A percentile compares a stretch with the other conserved stretches of the same genome.
These are phyloP conservation scores for Forsythia viridissima DNA, from an alignment of 257 asterid species.

Conservation along the genomic window DNA sequence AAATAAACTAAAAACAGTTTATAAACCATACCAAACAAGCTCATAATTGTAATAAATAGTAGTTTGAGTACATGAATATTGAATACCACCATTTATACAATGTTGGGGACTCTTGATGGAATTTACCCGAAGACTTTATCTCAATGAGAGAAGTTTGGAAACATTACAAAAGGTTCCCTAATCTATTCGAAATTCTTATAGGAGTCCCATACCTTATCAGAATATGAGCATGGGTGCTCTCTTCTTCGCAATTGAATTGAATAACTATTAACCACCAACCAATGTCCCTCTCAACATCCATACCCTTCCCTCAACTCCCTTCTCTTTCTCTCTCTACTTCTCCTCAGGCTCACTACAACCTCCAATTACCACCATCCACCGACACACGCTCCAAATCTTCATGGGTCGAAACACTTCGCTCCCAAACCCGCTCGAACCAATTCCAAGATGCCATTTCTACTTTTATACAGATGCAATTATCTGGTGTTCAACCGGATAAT, in stretches of 20 bases:
- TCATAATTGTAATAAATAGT: too few relatives aligned
- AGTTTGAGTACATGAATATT: too few relatives aligned
- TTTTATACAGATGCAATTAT: slow-evolving; percentile 55
- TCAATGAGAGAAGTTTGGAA: too few relatives aligned
- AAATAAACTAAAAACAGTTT: too few relatives aligned
- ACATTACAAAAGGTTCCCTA: too few relatives aligned
- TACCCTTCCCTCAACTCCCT: slow-evolving; percentile 25
- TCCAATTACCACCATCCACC: slow-evolving; percentile 28
- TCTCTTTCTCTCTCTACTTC: slow-evolving; percentile 26
- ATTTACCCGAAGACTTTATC: too few relatives aligned
- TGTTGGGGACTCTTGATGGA: too few relatives aligned
- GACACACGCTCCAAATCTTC: slow-evolving; percentile 41
- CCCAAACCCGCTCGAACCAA: slow-evolving; percentile 53
- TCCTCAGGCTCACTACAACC: slow-evolving; percentile 28
- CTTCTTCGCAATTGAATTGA: neutral
- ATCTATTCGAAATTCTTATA: too few relatives aligned
- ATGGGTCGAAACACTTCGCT: slow-evolving; percentile 72
- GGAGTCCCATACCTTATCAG: too few relatives aligned
- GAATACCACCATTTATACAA: too few relatives aligned
- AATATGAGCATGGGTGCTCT: neutral
- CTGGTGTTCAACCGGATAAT: slow-evolving; percentile 71
- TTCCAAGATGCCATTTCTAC: slow-evolving; percentile 64
- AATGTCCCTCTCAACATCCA: slow-evolving; percentile 39
- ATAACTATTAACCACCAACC: slow-evolving; percentile 20
- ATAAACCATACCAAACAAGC: too few relatives aligned